A percentile compares a stretch with the other conserved stretches of the same genome.
Conservation (phyloP, 352 stramenopile species). For the Phytophthora meadii region DNA sequence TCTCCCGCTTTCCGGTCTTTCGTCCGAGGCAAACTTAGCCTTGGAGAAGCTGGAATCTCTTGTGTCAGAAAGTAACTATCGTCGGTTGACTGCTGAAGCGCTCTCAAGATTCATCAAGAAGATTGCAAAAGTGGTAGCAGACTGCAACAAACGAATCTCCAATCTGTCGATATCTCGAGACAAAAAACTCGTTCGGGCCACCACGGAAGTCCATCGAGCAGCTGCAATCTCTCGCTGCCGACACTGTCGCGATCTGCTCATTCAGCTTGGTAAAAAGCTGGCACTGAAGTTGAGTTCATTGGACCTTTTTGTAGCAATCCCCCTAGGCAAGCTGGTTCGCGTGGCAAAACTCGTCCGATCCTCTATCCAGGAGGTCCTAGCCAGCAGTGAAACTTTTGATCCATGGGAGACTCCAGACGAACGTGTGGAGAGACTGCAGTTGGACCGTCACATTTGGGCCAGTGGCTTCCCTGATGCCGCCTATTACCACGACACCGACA, state of each 20-base stretch:
- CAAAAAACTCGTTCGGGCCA: constrained; percentile 10
- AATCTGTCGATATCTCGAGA: constrained; percentile 26
- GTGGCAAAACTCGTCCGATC: constrained; percentile 21
- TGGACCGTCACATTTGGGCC: constrained; percentile 48
- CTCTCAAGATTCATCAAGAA: constrained; percentile 18
- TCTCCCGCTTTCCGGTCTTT: constrained; percentile 34
- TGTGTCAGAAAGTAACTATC: constrained; percentile 6
- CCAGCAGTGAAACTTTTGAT: constrained; percentile 37
- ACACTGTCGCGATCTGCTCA: constrained; percentile 51
- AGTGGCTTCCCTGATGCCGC: constrained; percentile 58
- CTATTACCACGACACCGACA: constrained; percentile 50
- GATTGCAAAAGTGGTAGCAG: constrained; percentile 34
- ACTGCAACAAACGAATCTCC: constrained; percentile 46
- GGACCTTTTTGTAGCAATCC: constrained; percentile 11
- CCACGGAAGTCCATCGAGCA: constrained; percentile 28
- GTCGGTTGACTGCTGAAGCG: background rate
- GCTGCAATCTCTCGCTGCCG: constrained; percentile 45
- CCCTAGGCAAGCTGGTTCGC: constrained; percentile 7
- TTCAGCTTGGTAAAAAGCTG: constrained; percentile 50
- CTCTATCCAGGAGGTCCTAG: constrained; percentile 37
- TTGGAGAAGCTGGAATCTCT: constrained; percentile 20
- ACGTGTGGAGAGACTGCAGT: constrained; percentile 48
- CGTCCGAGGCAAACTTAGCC: constrained; percentile 12
- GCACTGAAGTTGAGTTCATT: constrained; percentile 31
- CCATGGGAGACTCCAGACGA: constrained; percentile 53